Evolutionary conservation across 139 green algal genomes (phyloP).

Genomic region (Micractinium conductrix): DNA sequence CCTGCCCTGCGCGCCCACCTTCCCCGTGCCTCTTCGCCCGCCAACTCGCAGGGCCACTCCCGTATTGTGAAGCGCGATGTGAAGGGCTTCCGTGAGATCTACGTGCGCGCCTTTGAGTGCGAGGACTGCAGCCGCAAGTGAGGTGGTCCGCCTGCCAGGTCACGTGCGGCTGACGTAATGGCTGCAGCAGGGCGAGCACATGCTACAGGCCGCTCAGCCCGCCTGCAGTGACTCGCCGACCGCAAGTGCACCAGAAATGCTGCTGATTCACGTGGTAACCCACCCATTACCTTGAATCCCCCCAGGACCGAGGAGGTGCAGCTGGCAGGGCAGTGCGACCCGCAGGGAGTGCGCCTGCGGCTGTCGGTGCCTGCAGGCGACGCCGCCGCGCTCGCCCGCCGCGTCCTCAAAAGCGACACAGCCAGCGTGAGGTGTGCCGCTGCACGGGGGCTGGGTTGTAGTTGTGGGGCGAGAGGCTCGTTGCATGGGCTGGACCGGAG

Average conservation of each 20-base stretch:
- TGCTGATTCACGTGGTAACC: no score
- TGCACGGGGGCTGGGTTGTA: no score
- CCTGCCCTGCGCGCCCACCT: not conserved
- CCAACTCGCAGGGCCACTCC: not conserved
- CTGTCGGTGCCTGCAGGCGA: slow-evolving; percentile 52
- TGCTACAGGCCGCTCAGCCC: not conserved
- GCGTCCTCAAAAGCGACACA: slow-evolving; percentile 72
- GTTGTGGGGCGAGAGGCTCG: no score
- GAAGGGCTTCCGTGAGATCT: slow-evolving; percentile 9
- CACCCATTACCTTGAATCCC: no score
- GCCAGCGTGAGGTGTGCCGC: slow-evolving; percentile 51
- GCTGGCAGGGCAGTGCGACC: slow-evolving; percentile 28
- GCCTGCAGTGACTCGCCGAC: no score
- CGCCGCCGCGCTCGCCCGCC: slow-evolving; percentile 47
- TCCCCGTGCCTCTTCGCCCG: not conserved
- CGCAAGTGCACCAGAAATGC: no score
- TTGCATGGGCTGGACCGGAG: no score
- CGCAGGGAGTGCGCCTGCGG: slow-evolving; percentile 38
- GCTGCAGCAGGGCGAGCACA: no score
- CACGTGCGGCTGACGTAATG: no score
- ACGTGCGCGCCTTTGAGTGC: slow-evolving; percentile 26
- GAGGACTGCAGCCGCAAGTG: slow-evolving; percentile 25
- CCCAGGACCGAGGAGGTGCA: slow-evolving; percentile 31
- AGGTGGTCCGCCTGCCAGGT: not conserved
- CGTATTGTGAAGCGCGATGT: slow-evolving; percentile 17